Conservation (phyloP, 768 basidiomycete species). For the Boletus rubropictus region DNA sequence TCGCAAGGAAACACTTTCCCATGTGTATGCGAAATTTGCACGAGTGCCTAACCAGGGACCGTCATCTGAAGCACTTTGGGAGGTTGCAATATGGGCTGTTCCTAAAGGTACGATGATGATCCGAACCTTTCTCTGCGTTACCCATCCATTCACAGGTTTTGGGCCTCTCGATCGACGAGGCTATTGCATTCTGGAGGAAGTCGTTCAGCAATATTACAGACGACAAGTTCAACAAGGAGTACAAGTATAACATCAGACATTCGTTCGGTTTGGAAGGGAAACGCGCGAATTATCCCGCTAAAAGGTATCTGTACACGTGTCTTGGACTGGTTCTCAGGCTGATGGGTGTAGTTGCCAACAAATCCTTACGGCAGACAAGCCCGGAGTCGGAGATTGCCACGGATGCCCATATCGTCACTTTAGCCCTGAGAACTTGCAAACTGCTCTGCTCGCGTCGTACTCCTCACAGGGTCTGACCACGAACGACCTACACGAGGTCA, state of each 20-base stretch:
- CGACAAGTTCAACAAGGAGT: slow-evolving; percentile 96
- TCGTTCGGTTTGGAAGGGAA: slow-evolving; percentile 92
- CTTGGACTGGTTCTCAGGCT: neutral
- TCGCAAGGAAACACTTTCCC: slow-evolving; percentile 87
- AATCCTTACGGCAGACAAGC: slow-evolving; percentile 67
- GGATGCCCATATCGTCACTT: slow-evolving; percentile 96
- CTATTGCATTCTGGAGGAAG: slow-evolving; percentile 87
- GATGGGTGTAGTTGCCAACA: slow-evolving; percentile 67
- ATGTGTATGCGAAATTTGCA: slow-evolving; percentile 93
- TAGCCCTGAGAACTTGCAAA: slow-evolving; percentile 73
- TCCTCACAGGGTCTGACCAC: slow-evolving; percentile 57
- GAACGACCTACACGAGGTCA: slow-evolving; percentile 75
- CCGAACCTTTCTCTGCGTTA: neutral
- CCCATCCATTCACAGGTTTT: slow-evolving; percentile 53
- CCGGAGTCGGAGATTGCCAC: slow-evolving; percentile 61
- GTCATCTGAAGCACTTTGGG: slow-evolving; percentile 90
- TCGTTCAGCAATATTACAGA: slow-evolving; percentile 76
- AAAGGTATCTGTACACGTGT: slow-evolving; percentile 49
- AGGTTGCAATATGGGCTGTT: slow-evolving; percentile 90
- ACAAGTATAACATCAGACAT: slow-evolving; percentile 96
- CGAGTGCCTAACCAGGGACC: slow-evolving; percentile 65
- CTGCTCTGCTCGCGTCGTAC: slow-evolving; percentile 66
- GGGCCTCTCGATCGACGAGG: slow-evolving; percentile 92
- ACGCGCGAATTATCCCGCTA: slow-evolving; percentile 90
- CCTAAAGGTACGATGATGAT: slow-evolving; percentile 63